A percentile compares a stretch with the other conserved stretches of the same genome.
These are phyloP conservation scores for Annulohypoxylon truncatum DNA, from an alignment of 2,329 filamentous ascomycete species.

Conservation along the genomic window DNA sequence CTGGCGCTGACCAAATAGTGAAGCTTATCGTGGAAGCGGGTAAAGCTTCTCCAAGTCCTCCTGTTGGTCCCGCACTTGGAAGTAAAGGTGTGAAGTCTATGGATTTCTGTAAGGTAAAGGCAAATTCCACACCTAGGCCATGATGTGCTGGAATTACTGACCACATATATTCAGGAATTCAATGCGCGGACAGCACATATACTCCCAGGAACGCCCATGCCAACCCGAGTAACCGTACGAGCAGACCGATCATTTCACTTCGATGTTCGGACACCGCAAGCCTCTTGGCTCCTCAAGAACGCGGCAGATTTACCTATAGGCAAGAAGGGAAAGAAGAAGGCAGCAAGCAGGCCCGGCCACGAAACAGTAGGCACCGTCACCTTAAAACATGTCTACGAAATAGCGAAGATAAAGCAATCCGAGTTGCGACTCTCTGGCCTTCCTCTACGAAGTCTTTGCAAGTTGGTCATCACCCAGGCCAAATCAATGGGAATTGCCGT, in stretches of 20 bases:
- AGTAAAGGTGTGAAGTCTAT: slow-evolving; percentile 99
- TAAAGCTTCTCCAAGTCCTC: slow-evolving; percentile 92
- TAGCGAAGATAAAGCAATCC: slow-evolving; percentile 93
- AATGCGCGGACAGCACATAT: slow-evolving; percentile 94
- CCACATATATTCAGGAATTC: slow-evolving; percentile 77
- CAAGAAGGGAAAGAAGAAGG: slow-evolving; percentile 82
- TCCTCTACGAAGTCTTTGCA: slow-evolving; percentile 76
- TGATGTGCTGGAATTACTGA: slow-evolving; percentile 31
- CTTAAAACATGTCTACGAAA: slow-evolving; percentile 97
- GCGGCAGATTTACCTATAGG: slow-evolving; percentile 78
- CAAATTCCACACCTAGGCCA: background rate
- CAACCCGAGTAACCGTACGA: slow-evolving; percentile 89
- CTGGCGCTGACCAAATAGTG: slow-evolving; percentile 77
- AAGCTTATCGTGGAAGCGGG: slow-evolving; percentile 98
- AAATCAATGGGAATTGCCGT: slow-evolving; percentile 81
- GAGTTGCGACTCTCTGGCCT: slow-evolving; percentile 80
- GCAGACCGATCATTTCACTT: slow-evolving; percentile 94
- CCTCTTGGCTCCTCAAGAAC: slow-evolving; percentile 86
- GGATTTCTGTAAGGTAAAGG: slow-evolving; percentile 94
- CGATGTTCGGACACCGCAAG: slow-evolving; percentile 93
- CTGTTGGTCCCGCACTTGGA: slow-evolving; percentile 94
- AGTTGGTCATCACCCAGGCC: slow-evolving; percentile 78
- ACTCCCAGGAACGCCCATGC: slow-evolving; percentile 83
- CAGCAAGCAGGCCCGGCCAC: slow-evolving; percentile 78
- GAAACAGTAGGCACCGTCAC: slow-evolving; percentile 87